Evolutionary conservation across 202 grass and related monocot genomes (phyloP), one percentile per base, ranked within the genome.

Genomic region (Bolboschoenoplectus hybrid): DNA sequence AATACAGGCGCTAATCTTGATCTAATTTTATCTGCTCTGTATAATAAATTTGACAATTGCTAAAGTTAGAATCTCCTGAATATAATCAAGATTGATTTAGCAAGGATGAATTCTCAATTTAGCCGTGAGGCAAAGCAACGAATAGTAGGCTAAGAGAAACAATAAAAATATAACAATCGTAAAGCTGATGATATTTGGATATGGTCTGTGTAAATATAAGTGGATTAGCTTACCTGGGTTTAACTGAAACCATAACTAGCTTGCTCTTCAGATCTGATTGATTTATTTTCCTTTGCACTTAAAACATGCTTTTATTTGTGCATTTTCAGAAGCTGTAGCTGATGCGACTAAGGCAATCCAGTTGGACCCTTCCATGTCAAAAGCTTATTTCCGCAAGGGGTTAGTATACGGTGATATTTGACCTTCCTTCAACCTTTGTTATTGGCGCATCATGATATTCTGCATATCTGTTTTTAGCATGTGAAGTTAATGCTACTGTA

Each of bases 371-470:
- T 92, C 87, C 0, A 88, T 99, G 86, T 83, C 88, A 35, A 97
- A 99, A 90, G 97, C 93, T 52, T 99, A 99, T 87, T 86, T 93
- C 46, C 92, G 93, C 38, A 99, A 99, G 89, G 97, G 93, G 93
- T 99, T 6, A 80, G 90, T 82, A 7, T 3, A 85, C 45, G 50
- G 75, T 83, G 51, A 39, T 79, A 13, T 41, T 40, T 79, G 14
- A 79, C 9, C 47, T 52, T 75, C 7, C 3, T 55, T 53, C 40
- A 1, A 14, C 47, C 32, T 38, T 56, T 49, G 67, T 77, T 38
- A 56, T 74, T 50, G 44, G 45, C 9, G 4, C 45, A 11, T 49
- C 9, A 50, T 12, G 70, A 74, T 74, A 32, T 16, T 53, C 38
- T 77, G 47, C 50, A 8, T 55, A 34, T 51, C 73, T 77, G 49